These are phyloP conservation scores for Cephalotrichum gorgonifer DNA, from an alignment of 2,329 filamentous ascomycete species.

Conservation along the genomic window DNA sequence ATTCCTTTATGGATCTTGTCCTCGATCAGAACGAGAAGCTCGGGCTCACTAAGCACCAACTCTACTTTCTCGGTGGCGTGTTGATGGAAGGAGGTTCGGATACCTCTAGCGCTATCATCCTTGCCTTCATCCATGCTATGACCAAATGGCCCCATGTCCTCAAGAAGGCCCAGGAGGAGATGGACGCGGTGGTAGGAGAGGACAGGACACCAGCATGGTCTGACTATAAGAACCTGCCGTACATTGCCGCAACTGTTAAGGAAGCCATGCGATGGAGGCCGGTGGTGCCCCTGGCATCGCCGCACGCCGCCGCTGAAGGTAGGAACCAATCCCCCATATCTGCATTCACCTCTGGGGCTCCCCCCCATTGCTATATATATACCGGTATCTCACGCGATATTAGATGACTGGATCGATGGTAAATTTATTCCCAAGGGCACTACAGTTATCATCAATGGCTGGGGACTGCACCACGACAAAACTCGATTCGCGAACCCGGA, in stretches of 20 bases:
- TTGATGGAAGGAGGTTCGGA: constrained; percentile 24
- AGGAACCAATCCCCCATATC: neutral
- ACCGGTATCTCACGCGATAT: constrained; percentile 2
- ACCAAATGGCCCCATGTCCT: constrained; percentile 26
- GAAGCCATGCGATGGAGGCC: constrained; percentile 31
- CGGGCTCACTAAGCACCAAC: constrained; percentile 17
- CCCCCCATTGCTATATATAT: neutral
- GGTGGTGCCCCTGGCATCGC: constrained; percentile 20
- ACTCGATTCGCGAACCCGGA: constrained; percentile 15
- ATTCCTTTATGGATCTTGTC: constrained; percentile 27
- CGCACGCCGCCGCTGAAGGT: constrained; percentile 20
- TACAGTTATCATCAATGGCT: constrained; percentile 23
- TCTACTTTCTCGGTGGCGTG: constrained; percentile 22
- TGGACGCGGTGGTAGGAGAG: constrained; percentile 25
- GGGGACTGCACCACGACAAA: constrained; percentile 22
- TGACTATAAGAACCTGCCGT: constrained; percentile 27
- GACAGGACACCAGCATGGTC: constrained; percentile 23
- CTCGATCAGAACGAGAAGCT: constrained; percentile 24
- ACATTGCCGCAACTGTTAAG: constrained; percentile 28
- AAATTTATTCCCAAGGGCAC: constrained; percentile 27
- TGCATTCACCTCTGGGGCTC: neutral
- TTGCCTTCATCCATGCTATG: constrained; percentile 29
- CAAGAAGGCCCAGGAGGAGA: constrained; percentile 26
- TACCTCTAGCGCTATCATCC: constrained; percentile 22
- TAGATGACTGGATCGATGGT: constrained; percentile 26